These are phyloP conservation scores for Ceratocystis lukuohia DNA, from an alignment of 2,329 filamentous ascomycete genomes.

Conservation along the genomic window DNA sequence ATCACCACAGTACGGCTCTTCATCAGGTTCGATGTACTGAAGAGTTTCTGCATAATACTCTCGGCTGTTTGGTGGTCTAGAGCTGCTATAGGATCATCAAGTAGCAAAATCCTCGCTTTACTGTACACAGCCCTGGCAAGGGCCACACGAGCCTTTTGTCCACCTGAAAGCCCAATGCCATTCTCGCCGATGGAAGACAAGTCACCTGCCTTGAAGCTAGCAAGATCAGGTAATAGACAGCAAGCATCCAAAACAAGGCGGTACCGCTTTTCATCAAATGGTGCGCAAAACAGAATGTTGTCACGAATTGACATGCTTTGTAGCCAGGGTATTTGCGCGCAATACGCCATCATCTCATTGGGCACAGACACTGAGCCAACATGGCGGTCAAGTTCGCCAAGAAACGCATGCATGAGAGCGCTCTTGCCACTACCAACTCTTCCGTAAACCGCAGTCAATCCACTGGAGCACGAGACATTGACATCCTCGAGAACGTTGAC, in stretches of 20 bases:
- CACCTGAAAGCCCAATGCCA: slow-evolving; percentile 49
- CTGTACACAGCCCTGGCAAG: slow-evolving; percentile 51
- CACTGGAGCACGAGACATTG: slow-evolving; percentile 34
- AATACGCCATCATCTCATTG: slow-evolving; percentile 40
- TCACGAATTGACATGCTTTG: slow-evolving; percentile 53
- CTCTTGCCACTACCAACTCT: slow-evolving; percentile 50
- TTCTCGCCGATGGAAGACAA: slow-evolving; percentile 48
- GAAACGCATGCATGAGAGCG: slow-evolving; percentile 43
- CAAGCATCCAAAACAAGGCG: slow-evolving; percentile 47
- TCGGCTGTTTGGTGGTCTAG: slow-evolving; percentile 49
- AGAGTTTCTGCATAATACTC: slow-evolving; percentile 49
- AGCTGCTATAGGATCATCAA: slow-evolving; percentile 51
- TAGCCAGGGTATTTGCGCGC: slow-evolving; percentile 50
- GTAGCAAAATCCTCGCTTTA: slow-evolving; percentile 40
- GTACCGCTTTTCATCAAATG: slow-evolving; percentile 43
- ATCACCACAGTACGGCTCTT: slow-evolving; percentile 59
- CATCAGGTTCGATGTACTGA: slow-evolving; percentile 38
- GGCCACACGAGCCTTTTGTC: slow-evolving; percentile 49
- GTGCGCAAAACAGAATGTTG: slow-evolving; percentile 50
- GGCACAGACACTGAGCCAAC: slow-evolving; percentile 37
- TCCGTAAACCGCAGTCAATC: slow-evolving; percentile 44
- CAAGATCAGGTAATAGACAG: slow-evolving; percentile 42
- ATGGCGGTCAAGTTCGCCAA: slow-evolving; percentile 54
- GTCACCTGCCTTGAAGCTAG: slow-evolving; percentile 43
- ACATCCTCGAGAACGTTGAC: slow-evolving; percentile 37